Conservation (phyloP, 164 flowering plant species). For the Stephania yunnanensis region DNA sequence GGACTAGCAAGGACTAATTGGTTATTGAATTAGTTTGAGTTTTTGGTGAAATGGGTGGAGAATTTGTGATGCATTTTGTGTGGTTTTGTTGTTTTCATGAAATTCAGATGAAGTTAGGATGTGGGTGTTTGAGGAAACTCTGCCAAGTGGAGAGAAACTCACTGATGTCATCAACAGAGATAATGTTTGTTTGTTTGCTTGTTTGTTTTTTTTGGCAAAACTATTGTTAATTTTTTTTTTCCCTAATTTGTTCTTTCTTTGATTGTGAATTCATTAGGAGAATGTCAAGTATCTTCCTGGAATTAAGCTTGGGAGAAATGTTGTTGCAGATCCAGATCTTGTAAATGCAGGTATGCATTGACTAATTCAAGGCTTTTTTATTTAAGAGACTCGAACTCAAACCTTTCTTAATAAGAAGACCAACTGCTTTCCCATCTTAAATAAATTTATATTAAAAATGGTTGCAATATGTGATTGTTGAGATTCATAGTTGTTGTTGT, state of each 20-base stretch:
- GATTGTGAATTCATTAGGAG: constrained; percentile 38
- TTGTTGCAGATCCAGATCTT: constrained; percentile 86
- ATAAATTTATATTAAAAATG: neutral
- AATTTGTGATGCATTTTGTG: neutral
- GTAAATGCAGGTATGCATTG: constrained; percentile 64
- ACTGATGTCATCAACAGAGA: constrained; percentile 60
- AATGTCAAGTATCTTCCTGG: constrained; percentile 97
- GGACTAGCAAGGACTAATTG: neutral
- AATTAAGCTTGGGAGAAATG: constrained; percentile 86
- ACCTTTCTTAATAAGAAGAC: no score
- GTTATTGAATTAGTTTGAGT: neutral
- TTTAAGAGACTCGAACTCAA: neutral
- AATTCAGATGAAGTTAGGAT: constrained; percentile 89
- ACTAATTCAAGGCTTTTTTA: no score
- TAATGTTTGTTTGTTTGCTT: constrained; percentile 36
- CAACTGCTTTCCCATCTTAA: no score
- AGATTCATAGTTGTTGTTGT: neutral
- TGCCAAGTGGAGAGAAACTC: constrained; percentile 83
- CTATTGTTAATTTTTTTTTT: neutral
- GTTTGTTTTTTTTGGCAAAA: neutral
- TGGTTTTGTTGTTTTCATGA: neutral
- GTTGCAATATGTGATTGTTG: neutral
- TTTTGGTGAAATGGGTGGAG: neutral
- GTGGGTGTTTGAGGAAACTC: constrained; percentile 93
- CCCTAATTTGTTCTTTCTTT: no score